A percentile compares a stretch with the other conserved stretches of the same genome.
Evolutionary conservation across 139 green algal genomes (phyloP).

Genomic region (Zygnema circumcarinatum): DNA sequence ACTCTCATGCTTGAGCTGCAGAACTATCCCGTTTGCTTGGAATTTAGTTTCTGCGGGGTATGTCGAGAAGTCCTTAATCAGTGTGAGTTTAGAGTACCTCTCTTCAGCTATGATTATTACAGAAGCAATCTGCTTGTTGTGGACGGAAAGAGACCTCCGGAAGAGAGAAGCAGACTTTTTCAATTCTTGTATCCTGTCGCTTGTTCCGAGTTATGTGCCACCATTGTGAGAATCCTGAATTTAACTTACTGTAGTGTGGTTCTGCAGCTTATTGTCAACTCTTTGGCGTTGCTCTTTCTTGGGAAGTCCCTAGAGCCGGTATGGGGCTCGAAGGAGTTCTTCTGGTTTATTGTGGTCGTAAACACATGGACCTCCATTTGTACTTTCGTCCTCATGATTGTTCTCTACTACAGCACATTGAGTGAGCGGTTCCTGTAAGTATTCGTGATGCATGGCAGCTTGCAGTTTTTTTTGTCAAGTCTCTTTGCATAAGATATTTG

Average conservation of each 20-base stretch:
- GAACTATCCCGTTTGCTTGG: constrained; percentile 56
- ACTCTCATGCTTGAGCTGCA: constrained; percentile 1
- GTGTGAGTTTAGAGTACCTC: constrained; percentile 18
- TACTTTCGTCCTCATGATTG: constrained; percentile 75
- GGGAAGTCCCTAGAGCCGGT: constrained; percentile 81
- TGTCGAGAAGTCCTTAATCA: constrained; percentile 27
- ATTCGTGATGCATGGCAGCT: neutral
- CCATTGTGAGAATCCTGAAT: neutral
- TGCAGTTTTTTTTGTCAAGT: neutral
- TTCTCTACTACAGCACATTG: constrained; percentile 66
- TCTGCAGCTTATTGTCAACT: constrained; percentile 72
- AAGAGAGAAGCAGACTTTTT: no score
- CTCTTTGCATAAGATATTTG: constrained; percentile 1
- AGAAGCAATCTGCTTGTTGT: no score
- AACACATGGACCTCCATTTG: constrained; percentile 59
- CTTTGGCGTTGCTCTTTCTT: constrained; percentile 74
- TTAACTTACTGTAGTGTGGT: neutral
- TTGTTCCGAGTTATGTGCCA: no score
- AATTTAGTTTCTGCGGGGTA: constrained; percentile 55
- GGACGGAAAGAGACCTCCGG: no score
- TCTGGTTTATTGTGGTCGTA: constrained; percentile 79
- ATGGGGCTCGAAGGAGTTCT: constrained; percentile 80
- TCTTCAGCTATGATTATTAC: neutral
- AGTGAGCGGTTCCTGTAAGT: constrained; percentile 72
- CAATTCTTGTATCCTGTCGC: no score